Base-by-base conservation (phyloP, 495 filamentous ascomycete species). In the Acidomyces sp. region DNA sequence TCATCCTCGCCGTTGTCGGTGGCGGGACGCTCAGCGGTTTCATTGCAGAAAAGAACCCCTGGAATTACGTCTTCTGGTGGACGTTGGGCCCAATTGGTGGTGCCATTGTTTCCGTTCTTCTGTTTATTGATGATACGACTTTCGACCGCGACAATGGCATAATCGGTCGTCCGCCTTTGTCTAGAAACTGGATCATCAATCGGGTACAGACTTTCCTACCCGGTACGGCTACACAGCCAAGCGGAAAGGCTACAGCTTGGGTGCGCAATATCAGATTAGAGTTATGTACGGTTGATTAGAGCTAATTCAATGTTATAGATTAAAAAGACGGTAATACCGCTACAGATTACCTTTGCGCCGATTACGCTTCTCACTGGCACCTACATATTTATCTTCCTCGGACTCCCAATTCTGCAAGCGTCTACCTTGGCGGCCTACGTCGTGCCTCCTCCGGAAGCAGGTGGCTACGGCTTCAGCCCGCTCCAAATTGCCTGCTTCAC, bases 81-180 rank as follows among this genome's bases (percentile, higher is more conserved):
- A 64, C 62, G 0, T 54, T 70, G 1, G 64, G 56, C 6, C 40
- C 65, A 0, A 43, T 64, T 1, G 65, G 60, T 2, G 53, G 62
- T 17, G 54, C 64, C 5, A 55, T 64, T 13, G 52, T 69, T 15
- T 50, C 62, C n/a, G 56, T 65, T 6, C 63, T 71, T 24, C 29
- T 57, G 21, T 64, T 65, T 39, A 52, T 69, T 4, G 63, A 71
- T 39, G 67, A 73, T 24, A 71, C 67, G 0, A 52, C 51, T 21
- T 61, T 45, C 37, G 36, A 41, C 20, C 52, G 57, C 23, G 28
- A 44, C 10, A 16, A 15, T 18, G 13, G 17, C 6, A 29, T 18
- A 22, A 4, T 25, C 6, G 21, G 26, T 12, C 21, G 42, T 24
- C 44, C 51, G 9, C 53, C 53, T 4, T 37, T 52, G 1, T 55